These are phyloP conservation scores for Mycena sp. DNA, from an alignment of 1,284 basidiomycete genomes.

Conservation along the genomic window DNA sequence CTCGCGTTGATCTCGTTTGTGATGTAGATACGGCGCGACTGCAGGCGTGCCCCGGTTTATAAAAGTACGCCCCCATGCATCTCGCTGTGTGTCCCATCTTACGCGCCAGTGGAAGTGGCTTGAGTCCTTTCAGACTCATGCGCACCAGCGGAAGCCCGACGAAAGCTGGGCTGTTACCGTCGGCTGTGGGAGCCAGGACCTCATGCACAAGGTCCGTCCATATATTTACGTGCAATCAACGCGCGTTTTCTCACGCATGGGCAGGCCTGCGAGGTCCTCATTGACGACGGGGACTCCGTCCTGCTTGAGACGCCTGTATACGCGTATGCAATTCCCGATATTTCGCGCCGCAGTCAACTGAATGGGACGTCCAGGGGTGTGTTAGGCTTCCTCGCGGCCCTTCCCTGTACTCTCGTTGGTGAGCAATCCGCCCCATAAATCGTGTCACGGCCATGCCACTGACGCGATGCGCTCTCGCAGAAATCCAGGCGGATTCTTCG, in stretches of 20 bases:
- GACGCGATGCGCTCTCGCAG: background rate
- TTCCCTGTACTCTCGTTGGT: conserved; percentile 25
- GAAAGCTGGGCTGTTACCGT: conserved; percentile 23
- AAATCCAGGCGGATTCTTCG: conserved; percentile 19
- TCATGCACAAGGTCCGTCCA: conserved; percentile 26
- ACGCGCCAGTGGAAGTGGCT: conserved; percentile 16
- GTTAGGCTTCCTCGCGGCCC: conserved; percentile 20
- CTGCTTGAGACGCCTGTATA: conserved; percentile 30
- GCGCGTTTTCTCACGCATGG: too few relatives aligned
- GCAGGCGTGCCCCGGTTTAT: conserved; percentile 22
- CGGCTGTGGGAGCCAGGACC: conserved; percentile 31
- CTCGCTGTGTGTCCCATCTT: background rate
- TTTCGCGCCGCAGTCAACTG: background rate
- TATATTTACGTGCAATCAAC: background rate
- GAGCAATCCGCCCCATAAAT: background rate
- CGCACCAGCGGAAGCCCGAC: conserved; percentile 19
- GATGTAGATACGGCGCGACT: conserved; percentile 25
- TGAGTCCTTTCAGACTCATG: conserved; percentile 22
- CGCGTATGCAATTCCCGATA: conserved; percentile 2
- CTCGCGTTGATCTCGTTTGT: background rate
- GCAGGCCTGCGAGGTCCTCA: conserved; percentile 22
- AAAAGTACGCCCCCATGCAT: background rate
- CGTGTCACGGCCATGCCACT: background rate
- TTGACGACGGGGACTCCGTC: conserved; percentile 26
- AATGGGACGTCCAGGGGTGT: conserved; percentile 17